phyloP scores from a whole-genome alignment of 2,329 filamentous ascomycete species.

The Trichoderma sp. region DNA sequence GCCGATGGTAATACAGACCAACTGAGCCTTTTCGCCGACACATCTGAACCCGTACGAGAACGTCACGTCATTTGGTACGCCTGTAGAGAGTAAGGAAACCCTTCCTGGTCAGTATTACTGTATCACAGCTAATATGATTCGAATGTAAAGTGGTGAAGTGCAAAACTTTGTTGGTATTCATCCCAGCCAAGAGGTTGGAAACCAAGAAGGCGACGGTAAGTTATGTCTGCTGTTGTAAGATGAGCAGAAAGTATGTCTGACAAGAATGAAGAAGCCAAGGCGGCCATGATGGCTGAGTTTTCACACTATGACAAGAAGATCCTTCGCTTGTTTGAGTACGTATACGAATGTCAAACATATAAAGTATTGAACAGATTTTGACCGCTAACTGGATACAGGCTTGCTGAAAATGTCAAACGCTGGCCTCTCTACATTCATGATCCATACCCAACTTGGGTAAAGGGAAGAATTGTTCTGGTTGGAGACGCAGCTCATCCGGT shows the following conservation, averaged over 20 bases:
- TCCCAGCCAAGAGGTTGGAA: not conserved
- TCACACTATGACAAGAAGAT: not conserved
- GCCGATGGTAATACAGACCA: not conserved
- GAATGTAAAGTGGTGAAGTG: not conserved
- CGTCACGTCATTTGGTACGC: not conserved
- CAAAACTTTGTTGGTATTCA: not conserved
- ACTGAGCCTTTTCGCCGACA: not conserved
- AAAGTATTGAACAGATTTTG: not conserved
- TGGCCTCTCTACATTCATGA: not conserved
- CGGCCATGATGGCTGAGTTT: not conserved
- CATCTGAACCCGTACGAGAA: not conserved
- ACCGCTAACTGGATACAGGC: not conserved
- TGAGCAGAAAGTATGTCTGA: not conserved
- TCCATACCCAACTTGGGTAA: not conserved
- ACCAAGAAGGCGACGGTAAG: not conserved
- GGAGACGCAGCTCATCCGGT: not conserved
- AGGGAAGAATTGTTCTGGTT: not conserved
- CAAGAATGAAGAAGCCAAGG: not conserved
- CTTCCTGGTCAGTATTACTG: not conserved
- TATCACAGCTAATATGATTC: not conserved
- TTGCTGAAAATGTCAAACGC: not conserved
- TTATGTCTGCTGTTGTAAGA: not conserved
- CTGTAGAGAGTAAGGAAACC: not conserved
- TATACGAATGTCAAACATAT: not conserved
- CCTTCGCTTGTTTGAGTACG: not conserved